These are phyloP conservation scores for Alternaria consortialis DNA, from an alignment of 2,329 filamentous ascomycete species.

Conservation along the genomic window DNA sequence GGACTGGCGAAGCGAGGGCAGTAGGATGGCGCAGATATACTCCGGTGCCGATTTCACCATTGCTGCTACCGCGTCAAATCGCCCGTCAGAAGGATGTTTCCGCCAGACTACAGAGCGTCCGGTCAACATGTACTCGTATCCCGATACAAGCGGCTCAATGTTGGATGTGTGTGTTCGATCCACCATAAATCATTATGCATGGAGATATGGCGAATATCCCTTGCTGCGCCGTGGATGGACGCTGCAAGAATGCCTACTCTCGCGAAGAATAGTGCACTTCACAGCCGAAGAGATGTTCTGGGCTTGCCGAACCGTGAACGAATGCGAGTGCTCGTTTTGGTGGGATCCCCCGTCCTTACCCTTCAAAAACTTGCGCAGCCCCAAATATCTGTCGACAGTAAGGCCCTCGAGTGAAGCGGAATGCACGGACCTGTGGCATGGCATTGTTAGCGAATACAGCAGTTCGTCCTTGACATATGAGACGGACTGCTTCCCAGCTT, in stretches of 20 bases:
- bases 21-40: slow-evolving; percentile 27
- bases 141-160: neutral
- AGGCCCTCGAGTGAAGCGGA: neutral
- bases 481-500: slow-evolving; percentile 8
- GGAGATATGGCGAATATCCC: neutral
- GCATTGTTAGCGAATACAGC: neutral
- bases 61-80: slow-evolving; percentile 9
- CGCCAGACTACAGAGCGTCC: neutral
- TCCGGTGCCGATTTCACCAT: slow-evolving; percentile 21
- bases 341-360: neutral
- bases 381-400: neutral
- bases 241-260: slow-evolving; percentile 13
- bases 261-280: slow-evolving; percentile 6
- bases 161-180: neutral
- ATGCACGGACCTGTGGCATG: neutral
- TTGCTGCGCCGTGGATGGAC: slow-evolving; percentile 10
- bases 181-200: neutral
- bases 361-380: neutral
- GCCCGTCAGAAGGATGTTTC: slow-evolving; percentile 9
- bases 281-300: slow-evolving; percentile 11
- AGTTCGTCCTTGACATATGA: neutral
- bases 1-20: slow-evolving; percentile 29
- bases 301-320: slow-evolving; percentile 4
- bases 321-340: slow-evolving; percentile 1
- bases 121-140: neutral